A percentile compares a stretch with the other conserved stretches of the same genome.
Evolutionary conservation across 2,329 filamentous ascomycete species (phyloP).

Genomic region (Aureobasidium zeae): DNA sequence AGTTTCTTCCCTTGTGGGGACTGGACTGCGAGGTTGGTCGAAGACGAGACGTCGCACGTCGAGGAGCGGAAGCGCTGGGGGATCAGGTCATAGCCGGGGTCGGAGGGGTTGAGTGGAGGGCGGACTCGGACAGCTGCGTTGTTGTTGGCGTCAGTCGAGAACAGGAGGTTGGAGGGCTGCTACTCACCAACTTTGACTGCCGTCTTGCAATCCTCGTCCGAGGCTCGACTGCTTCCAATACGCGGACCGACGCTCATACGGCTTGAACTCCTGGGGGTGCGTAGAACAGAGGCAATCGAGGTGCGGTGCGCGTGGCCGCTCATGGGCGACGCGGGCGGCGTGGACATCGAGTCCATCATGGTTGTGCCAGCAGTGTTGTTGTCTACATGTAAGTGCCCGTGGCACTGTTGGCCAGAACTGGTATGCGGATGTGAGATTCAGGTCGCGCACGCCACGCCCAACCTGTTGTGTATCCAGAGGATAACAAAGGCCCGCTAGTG

Average conservation of each 20-base stretch:
- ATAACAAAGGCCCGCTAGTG: too few relatives aligned
- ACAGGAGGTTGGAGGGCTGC: constrained; percentile 6
- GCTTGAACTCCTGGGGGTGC: constrained; percentile 51
- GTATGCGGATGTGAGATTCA: constrained; percentile 12
- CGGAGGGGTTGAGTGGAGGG: constrained; percentile 69
- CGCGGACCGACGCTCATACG: constrained; percentile 77
- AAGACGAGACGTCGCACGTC: constrained; percentile 80
- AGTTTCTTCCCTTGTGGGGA: constrained; percentile 86
- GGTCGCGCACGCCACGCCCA: too few relatives aligned
- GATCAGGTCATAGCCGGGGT: constrained; percentile 90
- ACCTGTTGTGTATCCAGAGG: too few relatives aligned
- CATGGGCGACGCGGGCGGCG: constrained; percentile 31
- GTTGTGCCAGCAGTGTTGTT: not conserved
- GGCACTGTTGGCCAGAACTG: constrained; percentile 13
- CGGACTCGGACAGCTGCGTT: constrained; percentile 77
- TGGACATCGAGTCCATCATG: constrained; percentile 32
- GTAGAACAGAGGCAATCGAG: constrained; percentile 2
- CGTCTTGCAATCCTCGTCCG: constrained; percentile 82
- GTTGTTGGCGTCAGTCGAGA: constrained; percentile 13
- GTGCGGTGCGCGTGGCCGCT: constrained; percentile 10
- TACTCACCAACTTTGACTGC: constrained; percentile 92
- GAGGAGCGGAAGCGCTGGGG: constrained; percentile 90
- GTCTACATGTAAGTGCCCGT: not conserved
- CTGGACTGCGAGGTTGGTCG: constrained; percentile 80
- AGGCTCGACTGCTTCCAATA: constrained; percentile 66